Conservation (phyloP, 345 rosid species). For the Bruguiera sexangula region DNA sequence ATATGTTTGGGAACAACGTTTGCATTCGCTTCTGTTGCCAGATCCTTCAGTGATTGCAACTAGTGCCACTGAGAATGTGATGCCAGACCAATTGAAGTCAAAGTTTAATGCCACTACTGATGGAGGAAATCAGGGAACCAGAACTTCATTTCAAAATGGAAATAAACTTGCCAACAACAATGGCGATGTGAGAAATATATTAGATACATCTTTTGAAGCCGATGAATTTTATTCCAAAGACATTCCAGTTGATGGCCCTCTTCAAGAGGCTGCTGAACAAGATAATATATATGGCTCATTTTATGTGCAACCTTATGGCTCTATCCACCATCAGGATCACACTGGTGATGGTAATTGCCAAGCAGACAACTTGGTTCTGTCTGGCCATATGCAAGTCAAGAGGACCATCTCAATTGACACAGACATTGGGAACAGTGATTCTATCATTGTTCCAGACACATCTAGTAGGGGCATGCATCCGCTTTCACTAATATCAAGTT, state of each 20-base stretch:
- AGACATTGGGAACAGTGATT: slow-evolving; percentile 22
- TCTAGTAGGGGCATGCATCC: slow-evolving; percentile 26
- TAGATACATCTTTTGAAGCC: slow-evolving; percentile 16
- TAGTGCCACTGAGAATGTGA: slow-evolving; percentile 32
- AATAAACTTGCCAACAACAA: slow-evolving; percentile 21
- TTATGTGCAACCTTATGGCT: slow-evolving; percentile 7
- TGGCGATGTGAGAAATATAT: slow-evolving; percentile 19
- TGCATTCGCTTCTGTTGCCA: slow-evolving; percentile 57
- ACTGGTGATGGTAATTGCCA: slow-evolving; percentile 17
- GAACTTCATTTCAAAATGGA: slow-evolving; percentile 24
- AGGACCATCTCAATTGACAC: slow-evolving; percentile 36
- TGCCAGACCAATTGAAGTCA: slow-evolving; percentile 26
- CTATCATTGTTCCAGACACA: slow-evolving; percentile 22
- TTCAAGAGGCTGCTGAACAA: slow-evolving; percentile 21
- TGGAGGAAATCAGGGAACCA: slow-evolving; percentile 12
- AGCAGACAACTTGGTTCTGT: slow-evolving; percentile 16
- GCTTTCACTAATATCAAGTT: slow-evolving; percentile 32
- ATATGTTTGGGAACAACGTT: slow-evolving; percentile 67
- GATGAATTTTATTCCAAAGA: slow-evolving; percentile 37
- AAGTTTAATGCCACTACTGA: slow-evolving; percentile 16
- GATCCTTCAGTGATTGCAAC: slow-evolving; percentile 37
- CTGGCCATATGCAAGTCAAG: slow-evolving; percentile 30
- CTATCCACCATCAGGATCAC: slow-evolving; percentile 6
- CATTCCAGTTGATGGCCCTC: slow-evolving; percentile 37
- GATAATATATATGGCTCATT: slow-evolving; percentile 22